These are phyloP conservation scores for Tephrocybe rancida DNA, from an alignment of 768 basidiomycete species.

Conservation along the genomic window DNA sequence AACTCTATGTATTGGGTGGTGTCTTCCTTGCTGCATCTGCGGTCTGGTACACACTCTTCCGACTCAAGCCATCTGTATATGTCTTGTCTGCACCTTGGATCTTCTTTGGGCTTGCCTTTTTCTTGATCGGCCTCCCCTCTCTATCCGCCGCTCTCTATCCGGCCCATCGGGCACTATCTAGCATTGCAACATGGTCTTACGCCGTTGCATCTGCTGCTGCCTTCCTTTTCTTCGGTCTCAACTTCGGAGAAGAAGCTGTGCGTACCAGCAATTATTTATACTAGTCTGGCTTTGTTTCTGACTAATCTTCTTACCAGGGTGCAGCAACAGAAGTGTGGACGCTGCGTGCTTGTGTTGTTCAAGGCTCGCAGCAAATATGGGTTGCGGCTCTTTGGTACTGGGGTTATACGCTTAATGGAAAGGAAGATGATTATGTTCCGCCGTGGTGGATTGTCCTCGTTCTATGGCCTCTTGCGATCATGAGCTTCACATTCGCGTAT, in stretches of 20 bases:
- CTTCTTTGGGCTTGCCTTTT: slow-evolving; percentile 90
- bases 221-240: slow-evolving; percentile 92
- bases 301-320: slow-evolving; percentile 47
- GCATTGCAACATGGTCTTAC: slow-evolving; percentile 87
- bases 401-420: slow-evolving; percentile 78
- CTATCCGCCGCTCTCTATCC: slow-evolving; percentile 57
- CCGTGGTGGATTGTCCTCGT: slow-evolving; percentile 88
- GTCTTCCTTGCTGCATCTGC: slow-evolving; percentile 86
- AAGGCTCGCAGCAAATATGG: slow-evolving; percentile 96
- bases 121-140: slow-evolving; percentile 88
- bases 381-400: slow-evolving; percentile 96
- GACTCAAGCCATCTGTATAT: slow-evolving; percentile 85
- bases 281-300: background rate
- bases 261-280: slow-evolving; percentile 20
- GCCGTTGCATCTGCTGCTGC: slow-evolving; percentile 92
- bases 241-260: slow-evolving; percentile 96
- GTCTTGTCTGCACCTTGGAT: slow-evolving; percentile 88
- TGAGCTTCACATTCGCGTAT: slow-evolving; percentile 79
- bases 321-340: slow-evolving; percentile 96
- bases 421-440: slow-evolving; percentile 49
- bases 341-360: slow-evolving; percentile 87
- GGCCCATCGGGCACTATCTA: slow-evolving; percentile 69
- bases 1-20: slow-evolving; percentile 88
- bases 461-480: slow-evolving; percentile 78
- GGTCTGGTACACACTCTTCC: slow-evolving; percentile 90